phyloP scores from a whole-genome alignment of 108 stramenopile genomes.

The Cylindrotheca closterium region DNA sequence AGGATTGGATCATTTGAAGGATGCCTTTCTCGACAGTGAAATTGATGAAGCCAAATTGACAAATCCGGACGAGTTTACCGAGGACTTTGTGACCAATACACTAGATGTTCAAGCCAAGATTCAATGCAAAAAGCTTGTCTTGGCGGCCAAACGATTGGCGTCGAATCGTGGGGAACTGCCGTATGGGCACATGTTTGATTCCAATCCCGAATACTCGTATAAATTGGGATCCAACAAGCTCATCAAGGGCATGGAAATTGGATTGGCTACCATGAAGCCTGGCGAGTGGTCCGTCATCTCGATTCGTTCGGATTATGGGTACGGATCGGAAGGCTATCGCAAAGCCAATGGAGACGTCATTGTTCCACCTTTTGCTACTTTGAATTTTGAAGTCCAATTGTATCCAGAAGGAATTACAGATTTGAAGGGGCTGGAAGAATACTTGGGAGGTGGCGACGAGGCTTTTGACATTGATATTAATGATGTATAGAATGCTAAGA shows the following conservation, averaged over 20 bases:
- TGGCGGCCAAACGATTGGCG: slow-evolving; percentile 51
- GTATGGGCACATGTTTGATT: slow-evolving; percentile 51
- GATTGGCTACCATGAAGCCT: slow-evolving; percentile 40
- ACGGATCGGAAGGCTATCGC: slow-evolving; percentile 58
- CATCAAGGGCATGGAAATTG: slow-evolving; percentile 46
- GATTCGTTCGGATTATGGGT: slow-evolving; percentile 63
- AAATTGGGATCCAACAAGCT: slow-evolving; percentile 35
- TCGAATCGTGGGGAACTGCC: slow-evolving; percentile 31
- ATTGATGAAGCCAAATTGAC: slow-evolving; percentile 44
- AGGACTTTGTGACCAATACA: slow-evolving; percentile 38
- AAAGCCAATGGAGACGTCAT: slow-evolving; percentile 45
- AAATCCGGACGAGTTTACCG: slow-evolving; percentile 45
- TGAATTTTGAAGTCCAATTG: slow-evolving; percentile 47
- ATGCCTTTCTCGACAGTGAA: slow-evolving; percentile 25
- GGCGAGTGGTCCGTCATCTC: slow-evolving; percentile 38
- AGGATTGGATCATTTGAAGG: slow-evolving; percentile 35
- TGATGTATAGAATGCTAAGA: too few relatives aligned
- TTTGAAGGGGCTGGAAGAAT: background rate
- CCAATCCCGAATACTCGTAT: slow-evolving; percentile 28
- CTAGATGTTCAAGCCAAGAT: slow-evolving; percentile 47
- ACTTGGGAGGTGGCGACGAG: too few relatives aligned
- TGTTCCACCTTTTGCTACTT: slow-evolving; percentile 61
- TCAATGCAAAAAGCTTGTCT: slow-evolving; percentile 62
- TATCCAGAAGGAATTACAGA: background rate
- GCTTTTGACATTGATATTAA: too few relatives aligned